phyloP scores from a whole-genome alignment of 1,139 yeast species.

The Geotrichum cucujoidarum region DNA sequence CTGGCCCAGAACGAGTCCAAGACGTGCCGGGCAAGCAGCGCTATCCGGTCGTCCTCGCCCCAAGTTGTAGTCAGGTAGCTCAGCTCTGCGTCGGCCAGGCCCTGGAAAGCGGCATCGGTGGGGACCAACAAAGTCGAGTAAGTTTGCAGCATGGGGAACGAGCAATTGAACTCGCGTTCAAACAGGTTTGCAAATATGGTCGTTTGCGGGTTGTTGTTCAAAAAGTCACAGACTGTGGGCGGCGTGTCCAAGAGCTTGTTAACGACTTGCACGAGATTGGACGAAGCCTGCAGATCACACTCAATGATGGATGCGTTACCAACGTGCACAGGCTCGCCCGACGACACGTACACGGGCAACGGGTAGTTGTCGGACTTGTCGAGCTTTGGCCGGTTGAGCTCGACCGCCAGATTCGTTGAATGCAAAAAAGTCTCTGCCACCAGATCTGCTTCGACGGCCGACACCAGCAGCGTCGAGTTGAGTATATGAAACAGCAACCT shows the following conservation, averaged over 20 bases:
- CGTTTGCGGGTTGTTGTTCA: slow-evolving; percentile 30
- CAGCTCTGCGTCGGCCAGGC: slow-evolving; percentile 44
- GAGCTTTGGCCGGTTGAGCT: neutral
- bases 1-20: slow-evolving; percentile 25
- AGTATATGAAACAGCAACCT: slow-evolving; percentile 37
- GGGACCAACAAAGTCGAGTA: slow-evolving; percentile 45
- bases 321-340: slow-evolving; percentile 10
- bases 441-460: slow-evolving; percentile 17
- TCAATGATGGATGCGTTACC: slow-evolving; percentile 57
- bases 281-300: slow-evolving; percentile 58
- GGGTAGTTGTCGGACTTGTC: slow-evolving; percentile 2
- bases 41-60: slow-evolving; percentile 38
- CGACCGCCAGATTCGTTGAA: neutral
- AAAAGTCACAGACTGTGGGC: slow-evolving; percentile 42
- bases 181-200: slow-evolving; percentile 28
- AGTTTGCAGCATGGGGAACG: slow-evolving; percentile 17
- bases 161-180: slow-evolving; percentile 26
- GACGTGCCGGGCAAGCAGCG: slow-evolving; percentile 38
- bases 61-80: slow-evolving; percentile 42
- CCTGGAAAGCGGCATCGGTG: slow-evolving; percentile 38
- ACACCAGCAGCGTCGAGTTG: slow-evolving; percentile 29
- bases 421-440: slow-evolving; percentile 20
- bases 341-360: slow-evolving; percentile 12
- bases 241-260: slow-evolving; percentile 48
- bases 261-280: slow-evolving; percentile 71